These are phyloP conservation scores for Rhipidocladum racemiflorum DNA, from an alignment of 176 grass and related monocot genomes.

Conservation along the genomic window DNA sequence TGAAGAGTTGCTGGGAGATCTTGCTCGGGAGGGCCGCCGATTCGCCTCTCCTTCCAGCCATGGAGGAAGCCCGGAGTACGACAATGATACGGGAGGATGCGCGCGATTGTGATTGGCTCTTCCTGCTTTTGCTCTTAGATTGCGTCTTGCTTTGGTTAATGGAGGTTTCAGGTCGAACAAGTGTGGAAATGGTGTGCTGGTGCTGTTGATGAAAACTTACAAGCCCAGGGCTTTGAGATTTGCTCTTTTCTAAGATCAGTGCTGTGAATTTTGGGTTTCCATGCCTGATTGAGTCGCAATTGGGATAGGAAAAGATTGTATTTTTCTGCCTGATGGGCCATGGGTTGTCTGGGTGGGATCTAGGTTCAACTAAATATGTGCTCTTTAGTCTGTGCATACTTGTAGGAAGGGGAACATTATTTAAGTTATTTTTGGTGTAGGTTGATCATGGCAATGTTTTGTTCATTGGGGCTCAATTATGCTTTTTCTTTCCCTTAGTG, in stretches of 20 bases:
- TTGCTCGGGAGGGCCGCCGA: not conserved
- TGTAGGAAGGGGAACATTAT: not conserved
- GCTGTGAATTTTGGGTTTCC: not conserved
- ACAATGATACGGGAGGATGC: not conserved
- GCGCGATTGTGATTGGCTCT: not conserved
- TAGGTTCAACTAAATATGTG: not conserved
- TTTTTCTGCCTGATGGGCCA: not conserved
- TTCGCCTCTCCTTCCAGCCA: not conserved
- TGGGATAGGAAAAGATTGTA: not conserved
- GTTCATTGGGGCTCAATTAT: not conserved
- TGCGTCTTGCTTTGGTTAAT: not conserved
- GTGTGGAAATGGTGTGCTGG: not conserved
- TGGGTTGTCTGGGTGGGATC: not conserved
- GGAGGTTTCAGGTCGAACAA: not conserved
- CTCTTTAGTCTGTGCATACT: not conserved
- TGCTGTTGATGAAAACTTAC: no score
- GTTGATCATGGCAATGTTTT: not conserved
- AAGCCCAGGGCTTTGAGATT: not conserved
- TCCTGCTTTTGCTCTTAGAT: not conserved
- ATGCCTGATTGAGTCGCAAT: not conserved
- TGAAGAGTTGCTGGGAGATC: not conserved
- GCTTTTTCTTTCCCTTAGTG: not conserved
- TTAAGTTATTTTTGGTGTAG: not conserved
- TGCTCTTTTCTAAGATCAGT: not conserved
- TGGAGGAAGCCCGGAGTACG: slow-evolving; percentile 76